Evolutionary conservation across 306 rosid species (phyloP), one percentile per base, ranked within the genome.

Genomic region (cucumber (Cucumis sativus)): DNA sequence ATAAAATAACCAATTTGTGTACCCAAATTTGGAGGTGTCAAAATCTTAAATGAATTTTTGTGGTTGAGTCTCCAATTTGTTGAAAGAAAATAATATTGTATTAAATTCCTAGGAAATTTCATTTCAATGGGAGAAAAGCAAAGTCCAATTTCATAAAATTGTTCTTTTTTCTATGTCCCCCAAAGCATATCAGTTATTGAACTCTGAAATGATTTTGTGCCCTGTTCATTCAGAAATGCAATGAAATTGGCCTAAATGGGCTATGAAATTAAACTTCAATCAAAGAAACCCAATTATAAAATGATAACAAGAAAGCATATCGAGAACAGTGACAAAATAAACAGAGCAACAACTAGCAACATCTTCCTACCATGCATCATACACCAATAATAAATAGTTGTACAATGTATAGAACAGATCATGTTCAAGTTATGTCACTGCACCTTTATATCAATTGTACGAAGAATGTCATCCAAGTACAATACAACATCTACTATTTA

Each of bases 261-360:
- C 90, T 88, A 71, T 70, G 21, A 70, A 61, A 6, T 15, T 3
- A 47, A 70, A 47, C 40, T 14, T 70, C 20, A 70, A 28, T 14
- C 43, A 71, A 5, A 7, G 76, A 28, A 71, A 71, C 13, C 60
- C 43, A 47, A 71, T 25, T n/a, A n/a, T n/a, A 23, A 71, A 49
- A 28, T 73, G 77, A 30, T 30, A 73, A 16, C 62, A 17, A 73
- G 18, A 23, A 14, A 51, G 23, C 51, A 54, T 9, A 73, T 30
- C 43, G 6, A 54, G 10, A 72, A 51, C 62, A 25, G 77, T 17
- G 30, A 13, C 4, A 28, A 6, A 49, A 39, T 51, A 9, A 2
- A 72, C 21, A 72, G 23, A 72, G 45, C 43, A 47, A 47, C 76
- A 15, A n/a, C 76, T 25, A 47, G 56, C 76, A 72, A 51, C 61